Conservation (phyloP, 2,329 filamentous ascomycete genomes). For the Blastomyces silverae region DNA sequence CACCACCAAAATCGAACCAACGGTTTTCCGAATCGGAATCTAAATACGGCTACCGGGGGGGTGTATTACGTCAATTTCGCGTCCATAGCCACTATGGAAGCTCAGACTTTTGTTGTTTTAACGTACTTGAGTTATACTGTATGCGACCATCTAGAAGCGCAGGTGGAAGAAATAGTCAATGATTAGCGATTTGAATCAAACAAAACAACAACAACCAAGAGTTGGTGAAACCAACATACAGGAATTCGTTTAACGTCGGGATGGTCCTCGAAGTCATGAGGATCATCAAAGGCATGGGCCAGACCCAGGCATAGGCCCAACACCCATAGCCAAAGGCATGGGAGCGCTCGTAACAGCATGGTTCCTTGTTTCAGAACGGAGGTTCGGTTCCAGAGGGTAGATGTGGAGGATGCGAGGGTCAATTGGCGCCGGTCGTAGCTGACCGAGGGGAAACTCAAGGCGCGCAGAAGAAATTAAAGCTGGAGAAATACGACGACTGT, state of each 20-base stretch:
- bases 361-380: constrained; percentile 9
- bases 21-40: constrained; percentile 97
- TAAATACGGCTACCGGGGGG: constrained; percentile 67
- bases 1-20: constrained; percentile 98
- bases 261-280: constrained; percentile 44
- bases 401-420: neutral
- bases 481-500: constrained; percentile 19
- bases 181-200: constrained; percentile 14
- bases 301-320: constrained; percentile 31
- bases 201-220: constrained; percentile 14
- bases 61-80: constrained; percentile 16
- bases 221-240: constrained; percentile 42
- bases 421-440: neutral
- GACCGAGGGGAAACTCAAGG: neutral
- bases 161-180: constrained; percentile 16
- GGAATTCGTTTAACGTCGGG: constrained; percentile 58
- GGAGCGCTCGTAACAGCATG: constrained; percentile 19
- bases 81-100: constrained; percentile 15
- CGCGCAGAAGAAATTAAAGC: neutral
- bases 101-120: constrained; percentile 16
- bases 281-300: constrained; percentile 21
- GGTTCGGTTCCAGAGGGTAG: neutral
- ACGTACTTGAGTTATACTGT: constrained; percentile 72
- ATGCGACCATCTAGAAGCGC: constrained; percentile 65
- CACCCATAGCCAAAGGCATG: constrained; percentile 28